Conservation (phyloP, 495 filamentous ascomycete genomes). For the Penicillium subrubescens region DNA sequence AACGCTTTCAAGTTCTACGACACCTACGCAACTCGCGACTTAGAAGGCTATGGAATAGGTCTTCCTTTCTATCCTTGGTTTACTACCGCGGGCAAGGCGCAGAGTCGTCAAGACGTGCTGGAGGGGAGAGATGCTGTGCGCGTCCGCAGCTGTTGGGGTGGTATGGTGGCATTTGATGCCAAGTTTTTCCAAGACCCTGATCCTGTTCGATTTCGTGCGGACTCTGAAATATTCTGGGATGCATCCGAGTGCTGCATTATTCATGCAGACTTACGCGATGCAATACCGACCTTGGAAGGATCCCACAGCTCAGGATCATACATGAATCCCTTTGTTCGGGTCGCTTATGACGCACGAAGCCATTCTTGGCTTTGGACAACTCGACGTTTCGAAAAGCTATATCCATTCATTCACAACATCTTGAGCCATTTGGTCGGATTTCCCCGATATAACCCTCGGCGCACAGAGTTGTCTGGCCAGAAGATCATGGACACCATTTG, state of each 20-base stretch:
- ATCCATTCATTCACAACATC: conserved; percentile 57
- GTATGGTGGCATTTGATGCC: conserved; percentile 78
- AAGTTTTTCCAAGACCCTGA: conserved; percentile 53
- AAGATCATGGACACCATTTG: neutral
- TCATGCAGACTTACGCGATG: conserved; percentile 63
- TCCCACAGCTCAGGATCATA: conserved; percentile 56
- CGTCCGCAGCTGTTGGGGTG: conserved; percentile 80
- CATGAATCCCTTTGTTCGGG: conserved; percentile 71
- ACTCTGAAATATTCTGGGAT: conserved; percentile 69
- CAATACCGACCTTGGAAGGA: neutral
- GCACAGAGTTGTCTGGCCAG: neutral
- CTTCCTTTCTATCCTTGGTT: conserved; percentile 80
- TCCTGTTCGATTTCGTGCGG: conserved; percentile 66
- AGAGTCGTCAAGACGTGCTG: conserved; percentile 63
- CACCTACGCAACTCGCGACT: conserved; percentile 75
- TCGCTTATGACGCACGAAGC: conserved; percentile 59
- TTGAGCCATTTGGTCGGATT: conserved; percentile 52
- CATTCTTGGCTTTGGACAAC: conserved; percentile 57
- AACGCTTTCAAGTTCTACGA: conserved; percentile 81
- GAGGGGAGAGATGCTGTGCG: conserved; percentile 65
- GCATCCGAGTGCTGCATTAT: conserved; percentile 80
- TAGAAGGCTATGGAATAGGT: conserved; percentile 69
- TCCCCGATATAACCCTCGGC: conserved; percentile 59
- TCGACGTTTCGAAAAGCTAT: conserved; percentile 61
- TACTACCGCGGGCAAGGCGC: conserved; percentile 53